Conservation (phyloP, 2,329 filamentous ascomycete species). For the Monosporascus sp. region DNA sequence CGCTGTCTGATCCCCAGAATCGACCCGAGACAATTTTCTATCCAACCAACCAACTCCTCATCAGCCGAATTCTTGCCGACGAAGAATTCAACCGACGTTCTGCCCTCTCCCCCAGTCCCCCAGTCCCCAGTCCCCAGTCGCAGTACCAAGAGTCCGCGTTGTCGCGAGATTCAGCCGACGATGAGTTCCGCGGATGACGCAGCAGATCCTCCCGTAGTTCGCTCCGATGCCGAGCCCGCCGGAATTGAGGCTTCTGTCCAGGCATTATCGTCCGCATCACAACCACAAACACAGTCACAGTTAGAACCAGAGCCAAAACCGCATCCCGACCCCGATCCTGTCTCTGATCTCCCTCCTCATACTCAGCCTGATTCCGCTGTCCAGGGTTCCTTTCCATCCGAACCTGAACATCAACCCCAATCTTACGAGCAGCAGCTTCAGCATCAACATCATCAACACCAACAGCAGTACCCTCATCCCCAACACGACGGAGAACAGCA, state of each 20-base stretch:
- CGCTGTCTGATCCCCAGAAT: too few relatives aligned
- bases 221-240: neutral
- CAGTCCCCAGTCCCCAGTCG: neutral
- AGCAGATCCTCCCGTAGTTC: neutral
- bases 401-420: neutral
- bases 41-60: too few relatives aligned
- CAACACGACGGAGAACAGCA: neutral
- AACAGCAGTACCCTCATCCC: neutral
- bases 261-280: neutral
- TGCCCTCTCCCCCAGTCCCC: neutral
- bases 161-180: neutral
- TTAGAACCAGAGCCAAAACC: neutral
- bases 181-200: neutral
- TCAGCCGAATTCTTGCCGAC: too few relatives aligned
- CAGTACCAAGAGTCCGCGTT: neutral
- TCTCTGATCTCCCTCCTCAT: neutral
- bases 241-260: neutral
- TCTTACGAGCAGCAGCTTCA: neutral
- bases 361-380: neutral
- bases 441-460: neutral
- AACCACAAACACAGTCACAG: neutral
- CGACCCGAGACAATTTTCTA: too few relatives aligned
- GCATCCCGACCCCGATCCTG: neutral
- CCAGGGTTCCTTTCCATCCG: neutral
- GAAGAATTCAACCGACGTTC: neutral